phyloP scores from a whole-genome alignment of 2,329 filamentous ascomycete species.

The Xylaria digitata region DNA sequence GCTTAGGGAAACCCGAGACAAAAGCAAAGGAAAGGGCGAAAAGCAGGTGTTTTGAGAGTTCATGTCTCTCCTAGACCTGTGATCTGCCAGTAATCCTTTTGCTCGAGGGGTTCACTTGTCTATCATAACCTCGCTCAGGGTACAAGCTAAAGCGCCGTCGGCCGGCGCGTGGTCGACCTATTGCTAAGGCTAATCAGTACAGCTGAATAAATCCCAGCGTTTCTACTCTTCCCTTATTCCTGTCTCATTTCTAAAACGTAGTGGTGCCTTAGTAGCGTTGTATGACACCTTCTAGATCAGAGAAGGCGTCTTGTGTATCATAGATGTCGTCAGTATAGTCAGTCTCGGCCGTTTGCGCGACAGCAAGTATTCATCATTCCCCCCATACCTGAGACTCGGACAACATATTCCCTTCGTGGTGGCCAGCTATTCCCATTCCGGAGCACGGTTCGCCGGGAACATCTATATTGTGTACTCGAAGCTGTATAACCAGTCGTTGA shows the following conservation, averaged over 20 bases:
- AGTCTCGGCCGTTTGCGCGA: too few relatives aligned
- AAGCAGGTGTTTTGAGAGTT: neutral
- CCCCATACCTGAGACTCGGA: too few relatives aligned
- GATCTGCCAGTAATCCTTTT: neutral
- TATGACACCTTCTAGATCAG: too few relatives aligned
- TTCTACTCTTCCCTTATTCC: neutral
- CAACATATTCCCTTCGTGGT: too few relatives aligned
- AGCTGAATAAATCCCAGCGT: neutral
- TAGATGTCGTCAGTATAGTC: too few relatives aligned
- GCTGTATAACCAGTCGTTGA: constrained; percentile 6
- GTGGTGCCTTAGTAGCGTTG: neutral
- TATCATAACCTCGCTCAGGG: neutral
- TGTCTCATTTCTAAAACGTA: constrained; percentile 1
- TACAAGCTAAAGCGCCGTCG: neutral
- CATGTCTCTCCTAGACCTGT: too few relatives aligned
- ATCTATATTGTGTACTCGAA: neutral
- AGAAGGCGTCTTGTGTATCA: too few relatives aligned
- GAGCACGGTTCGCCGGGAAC: too few relatives aligned
- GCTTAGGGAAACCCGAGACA: neutral
- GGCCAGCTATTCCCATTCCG: too few relatives aligned
- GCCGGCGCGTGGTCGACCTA: neutral
- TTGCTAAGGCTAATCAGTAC: neutral
- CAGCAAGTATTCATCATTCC: too few relatives aligned
- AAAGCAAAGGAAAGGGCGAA: neutral
- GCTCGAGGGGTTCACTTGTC: neutral